Conservation (phyloP, 768 basidiomycete genomes). For the Cubamyces sp. region DNA sequence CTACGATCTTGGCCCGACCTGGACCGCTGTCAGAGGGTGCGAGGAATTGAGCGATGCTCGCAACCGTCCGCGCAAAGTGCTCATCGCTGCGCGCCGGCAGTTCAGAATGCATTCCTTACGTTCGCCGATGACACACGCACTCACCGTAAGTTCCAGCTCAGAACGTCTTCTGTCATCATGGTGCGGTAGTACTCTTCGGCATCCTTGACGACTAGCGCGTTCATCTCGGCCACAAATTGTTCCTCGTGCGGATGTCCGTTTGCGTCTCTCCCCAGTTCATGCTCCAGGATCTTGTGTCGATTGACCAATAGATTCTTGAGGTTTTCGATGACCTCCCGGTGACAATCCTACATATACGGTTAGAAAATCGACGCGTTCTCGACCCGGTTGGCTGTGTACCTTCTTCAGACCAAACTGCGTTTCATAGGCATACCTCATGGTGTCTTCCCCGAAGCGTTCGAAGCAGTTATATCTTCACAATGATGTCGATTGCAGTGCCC, state of each 20-base stretch:
- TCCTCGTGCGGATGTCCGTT: constrained; percentile 30
- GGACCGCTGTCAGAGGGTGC: constrained; percentile 13
- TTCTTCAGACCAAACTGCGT: constrained; percentile 31
- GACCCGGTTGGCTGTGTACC: constrained; percentile 8
- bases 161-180: constrained; percentile 33
- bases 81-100: constrained; percentile 25
- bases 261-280: constrained; percentile 15
- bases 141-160: constrained; percentile 35
- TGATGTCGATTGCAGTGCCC: not conserved
- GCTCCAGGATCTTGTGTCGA: constrained; percentile 29
- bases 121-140: not conserved
- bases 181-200: constrained; percentile 38
- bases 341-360: constrained; percentile 26
- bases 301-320: constrained; percentile 29
- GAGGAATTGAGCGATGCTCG: constrained; percentile 24
- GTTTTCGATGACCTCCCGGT: constrained; percentile 33
- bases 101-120: too few species aligned
- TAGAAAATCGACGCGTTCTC: not conserved
- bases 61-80: constrained; percentile 30
- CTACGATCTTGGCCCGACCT: constrained; percentile 30
- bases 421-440: constrained; percentile 28
- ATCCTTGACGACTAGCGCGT: constrained; percentile 35
- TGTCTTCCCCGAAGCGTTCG: constrained; percentile 34
- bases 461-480: constrained; percentile 32
- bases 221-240: constrained; percentile 36